Evolutionary conservation across 1,139 yeast genomes (phyloP), one percentile per base, ranked within the genome.

Genomic region (Geotrichum restrictum): DNA sequence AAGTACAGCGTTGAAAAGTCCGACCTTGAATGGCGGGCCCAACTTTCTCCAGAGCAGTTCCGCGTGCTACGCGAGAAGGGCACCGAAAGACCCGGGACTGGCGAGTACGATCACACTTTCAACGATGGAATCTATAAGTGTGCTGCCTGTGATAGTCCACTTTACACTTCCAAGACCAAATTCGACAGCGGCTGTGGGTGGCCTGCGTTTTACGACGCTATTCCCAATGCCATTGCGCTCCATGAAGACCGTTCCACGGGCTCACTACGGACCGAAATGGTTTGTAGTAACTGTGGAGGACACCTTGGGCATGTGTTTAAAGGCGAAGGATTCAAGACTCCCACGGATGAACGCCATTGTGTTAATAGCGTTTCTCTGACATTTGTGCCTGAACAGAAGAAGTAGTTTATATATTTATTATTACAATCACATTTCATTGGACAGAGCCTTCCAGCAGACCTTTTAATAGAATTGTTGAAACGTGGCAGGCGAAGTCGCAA

Each of bases 121-220:
- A 64, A 70, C 1, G 58, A 56, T 11, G 98, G 97, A 0, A 73
- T 78, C 3, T 93, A 88, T 66, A 74, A 74, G 53, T 93, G 99
- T 71, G 97, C 85, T 0, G 98, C 84, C 10, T 93, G 98, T 67
- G 77, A 75, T 48, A 74, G 78, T 46, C 96, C 97, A 7, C 72
- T 93, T 39, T 93, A 93, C 69, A 77, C 78, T 58, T 83, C 96
- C 34, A 74, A 77, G 44, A 79, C 96, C 13, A 93, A 93, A 70
- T 93, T 94, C 63, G 82, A 84, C 55, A 80, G 95, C 19, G 89
- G 88, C 52, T 93, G 98, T 69, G 98, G 98, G 2, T 93, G 98
- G 98, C 98, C 98, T 0, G 89, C 97, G 0, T 93, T 93, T 69
- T 91, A 83, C 67, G 85, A 87, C 54, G 96, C 95, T 3, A 73